Percentiles rank a stretch among this genome's conserved stretches.
phyloP scores from a whole-genome alignment of 495 filamentous ascomycete species.

The Tuber microsphaerosporum region DNA sequence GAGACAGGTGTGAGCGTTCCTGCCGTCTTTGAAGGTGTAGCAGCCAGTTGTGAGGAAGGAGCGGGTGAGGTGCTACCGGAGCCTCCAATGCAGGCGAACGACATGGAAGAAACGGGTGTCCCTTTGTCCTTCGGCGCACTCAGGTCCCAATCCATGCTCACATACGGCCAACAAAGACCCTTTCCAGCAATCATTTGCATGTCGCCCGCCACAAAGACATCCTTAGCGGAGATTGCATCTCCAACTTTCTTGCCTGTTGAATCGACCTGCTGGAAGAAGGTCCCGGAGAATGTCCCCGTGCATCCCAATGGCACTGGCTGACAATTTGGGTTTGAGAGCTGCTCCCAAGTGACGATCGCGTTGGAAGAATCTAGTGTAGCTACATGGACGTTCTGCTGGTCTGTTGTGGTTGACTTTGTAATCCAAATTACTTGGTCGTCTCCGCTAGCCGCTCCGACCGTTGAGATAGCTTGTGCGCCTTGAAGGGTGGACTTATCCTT shows the following conservation, averaged over 20 bases:
- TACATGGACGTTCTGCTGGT: constrained; percentile 52
- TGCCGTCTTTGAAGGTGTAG: background rate
- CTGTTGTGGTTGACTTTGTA: constrained; percentile 44
- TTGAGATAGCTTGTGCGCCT: constrained; percentile 47
- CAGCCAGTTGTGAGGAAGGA: background rate
- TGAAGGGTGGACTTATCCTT: constrained; percentile 49
- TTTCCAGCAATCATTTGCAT: constrained; percentile 48
- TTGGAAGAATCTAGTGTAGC: constrained; percentile 47
- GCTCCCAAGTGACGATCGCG: constrained; percentile 52
- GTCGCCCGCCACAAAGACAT: constrained; percentile 51
- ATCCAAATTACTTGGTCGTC: constrained; percentile 52
- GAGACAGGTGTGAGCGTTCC: background rate
- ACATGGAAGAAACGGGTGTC: constrained; percentile 44
- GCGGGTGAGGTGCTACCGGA: background rate
- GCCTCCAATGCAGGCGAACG: constrained; percentile 46
- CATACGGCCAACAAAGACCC: constrained; percentile 53
- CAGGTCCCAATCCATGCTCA: constrained; percentile 49
- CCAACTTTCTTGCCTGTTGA: constrained; percentile 46
- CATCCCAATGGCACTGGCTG: constrained; percentile 51
- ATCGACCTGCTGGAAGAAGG: constrained; percentile 50
- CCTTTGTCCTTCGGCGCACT: constrained; percentile 37
- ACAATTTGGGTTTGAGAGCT: constrained; percentile 48
- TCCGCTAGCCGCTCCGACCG: constrained; percentile 47
- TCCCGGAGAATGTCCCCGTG: constrained; percentile 48
- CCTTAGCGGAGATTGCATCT: constrained; percentile 41